Conservation (phyloP, 73 alveolate genomes). For the Tetrahymena elliotti region DNA sequence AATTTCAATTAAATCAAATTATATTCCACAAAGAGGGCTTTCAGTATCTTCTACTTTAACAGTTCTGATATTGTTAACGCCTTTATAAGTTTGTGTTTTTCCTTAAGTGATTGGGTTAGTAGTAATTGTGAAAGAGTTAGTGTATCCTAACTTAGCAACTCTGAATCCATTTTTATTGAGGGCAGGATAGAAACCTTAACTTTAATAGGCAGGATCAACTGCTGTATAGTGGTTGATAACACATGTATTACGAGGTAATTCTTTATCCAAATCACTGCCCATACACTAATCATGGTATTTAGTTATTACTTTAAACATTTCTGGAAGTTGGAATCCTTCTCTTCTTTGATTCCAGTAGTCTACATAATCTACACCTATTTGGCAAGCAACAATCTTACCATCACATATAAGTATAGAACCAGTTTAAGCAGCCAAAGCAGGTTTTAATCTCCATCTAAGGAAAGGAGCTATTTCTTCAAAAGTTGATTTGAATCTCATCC, state of each 20-base stretch:
- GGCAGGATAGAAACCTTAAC: not conserved
- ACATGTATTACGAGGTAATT: not conserved
- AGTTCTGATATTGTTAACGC: not conserved
- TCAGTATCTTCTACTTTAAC: not conserved
- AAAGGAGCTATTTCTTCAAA: not conserved
- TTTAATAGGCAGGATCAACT: not conserved
- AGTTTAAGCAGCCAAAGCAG: not conserved
- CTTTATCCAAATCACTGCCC: not conserved
- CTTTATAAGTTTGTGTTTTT: not conserved
- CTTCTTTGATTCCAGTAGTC: not conserved
- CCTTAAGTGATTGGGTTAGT: not conserved
- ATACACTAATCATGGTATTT: not conserved
- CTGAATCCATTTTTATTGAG: not conserved
- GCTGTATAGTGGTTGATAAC: not conserved
- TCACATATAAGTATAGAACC: not conserved
- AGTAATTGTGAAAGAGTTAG: not conserved
- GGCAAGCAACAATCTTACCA: not conserved
- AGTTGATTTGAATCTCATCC: not conserved
- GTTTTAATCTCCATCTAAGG: not conserved
- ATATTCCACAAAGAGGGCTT: not conserved
- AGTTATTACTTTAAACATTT: not conserved
- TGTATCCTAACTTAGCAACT: not conserved
- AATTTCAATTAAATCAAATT: not conserved
- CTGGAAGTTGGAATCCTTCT: not conserved
- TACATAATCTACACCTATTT: not conserved